Percentiles rank a stretch among this genome's conserved stretches.
These are phyloP conservation scores for Isabelozyma gotoi DNA, from an alignment of 805 yeast genomes.

Conservation along the genomic window DNA sequence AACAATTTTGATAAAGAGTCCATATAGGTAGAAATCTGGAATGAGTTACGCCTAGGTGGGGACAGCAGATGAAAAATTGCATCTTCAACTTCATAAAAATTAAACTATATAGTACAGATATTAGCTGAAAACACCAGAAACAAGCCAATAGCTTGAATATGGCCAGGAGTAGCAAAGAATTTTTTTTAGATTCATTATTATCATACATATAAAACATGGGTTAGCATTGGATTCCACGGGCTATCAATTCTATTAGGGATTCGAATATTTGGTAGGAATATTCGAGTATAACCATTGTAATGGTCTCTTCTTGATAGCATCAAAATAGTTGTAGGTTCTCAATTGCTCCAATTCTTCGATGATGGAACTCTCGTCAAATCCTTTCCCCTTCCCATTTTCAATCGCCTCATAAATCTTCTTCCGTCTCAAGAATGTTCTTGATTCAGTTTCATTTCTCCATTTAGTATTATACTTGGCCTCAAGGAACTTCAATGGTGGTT, in stretches of 20 bases:
- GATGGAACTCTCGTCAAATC: slow-evolving; percentile 41
- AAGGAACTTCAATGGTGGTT: slow-evolving; percentile 51
- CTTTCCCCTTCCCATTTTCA: slow-evolving; percentile 47
- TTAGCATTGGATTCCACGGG: not conserved
- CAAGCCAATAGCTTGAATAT: too few species aligned
- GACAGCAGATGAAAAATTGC: too few species aligned
- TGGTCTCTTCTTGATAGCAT: slow-evolving; percentile 33
- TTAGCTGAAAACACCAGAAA: not conserved
- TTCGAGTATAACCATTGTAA: slow-evolving; percentile 29
- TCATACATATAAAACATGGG: not conserved
- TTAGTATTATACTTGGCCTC: slow-evolving; percentile 50
- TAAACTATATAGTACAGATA: not conserved
- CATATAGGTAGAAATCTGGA: not conserved
- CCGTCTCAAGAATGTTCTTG: slow-evolving; percentile 52
- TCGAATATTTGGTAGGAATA: slow-evolving; percentile 21
- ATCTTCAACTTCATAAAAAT: too few species aligned
- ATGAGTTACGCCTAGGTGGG: not conserved
- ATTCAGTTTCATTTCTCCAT: slow-evolving; percentile 58
- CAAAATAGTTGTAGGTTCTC: slow-evolving; percentile 41
- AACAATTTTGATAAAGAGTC: not conserved
- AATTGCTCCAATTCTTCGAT: slow-evolving; percentile 47
- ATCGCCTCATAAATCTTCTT: slow-evolving; percentile 56
- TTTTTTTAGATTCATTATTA: not conserved
- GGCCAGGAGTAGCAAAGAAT: too few species aligned
- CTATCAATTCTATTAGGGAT: not conserved